Evolutionary conservation across 2,329 filamentous ascomycete genomes (phyloP), one percentile per base, ranked within the genome.

Genomic region (Chrysoporthe austroafricana): DNA sequence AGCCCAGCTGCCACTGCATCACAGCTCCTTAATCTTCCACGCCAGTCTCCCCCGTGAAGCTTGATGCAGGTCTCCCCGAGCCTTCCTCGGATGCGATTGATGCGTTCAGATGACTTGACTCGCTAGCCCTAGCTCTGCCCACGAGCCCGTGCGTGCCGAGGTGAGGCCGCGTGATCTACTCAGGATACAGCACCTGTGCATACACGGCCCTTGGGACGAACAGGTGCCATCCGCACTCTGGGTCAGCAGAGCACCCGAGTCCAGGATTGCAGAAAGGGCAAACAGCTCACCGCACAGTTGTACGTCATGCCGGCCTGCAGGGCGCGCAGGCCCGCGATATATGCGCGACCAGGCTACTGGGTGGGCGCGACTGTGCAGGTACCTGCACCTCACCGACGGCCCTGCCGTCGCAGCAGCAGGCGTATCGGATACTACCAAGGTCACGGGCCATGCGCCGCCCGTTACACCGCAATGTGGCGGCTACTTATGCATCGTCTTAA

Each of bases 21-120:
- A 52, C 61, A 60, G 54, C 54, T 64, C 66, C 66, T 67, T 63
- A 56, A 67, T 64, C 59, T 67, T 67, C 21, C 50, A 21, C n/a
- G 39, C 46, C 52, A 63, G n/a, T 68, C 50, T 1, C 39, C 58
- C 34, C 58, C 26, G 56, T 59, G 58, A 50, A 48, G 14, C 43
- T 46, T 44, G 43, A 26, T 42, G 58, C 36, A 66, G 63, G 52
- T 66, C 46, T 46, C 50, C 13, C 32, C n/a, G 36, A 46, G 42
- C 26, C 7, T 50, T 39, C n/a, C 34, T 32, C 32, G n/a, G 44
- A 52, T 21, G 60, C 60, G 60, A 52, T 62, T 62, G 60, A 62
- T 62, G 60, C 44, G 32, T 52, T 36, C 21, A 62, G 44, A 36
- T 34, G 18, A 32, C 44, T 62, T 62, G 60, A 62, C 60, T 62